phyloP scores from a whole-genome alignment of 2,329 filamentous ascomycete species.

The Hypoxylon sp. region DNA sequence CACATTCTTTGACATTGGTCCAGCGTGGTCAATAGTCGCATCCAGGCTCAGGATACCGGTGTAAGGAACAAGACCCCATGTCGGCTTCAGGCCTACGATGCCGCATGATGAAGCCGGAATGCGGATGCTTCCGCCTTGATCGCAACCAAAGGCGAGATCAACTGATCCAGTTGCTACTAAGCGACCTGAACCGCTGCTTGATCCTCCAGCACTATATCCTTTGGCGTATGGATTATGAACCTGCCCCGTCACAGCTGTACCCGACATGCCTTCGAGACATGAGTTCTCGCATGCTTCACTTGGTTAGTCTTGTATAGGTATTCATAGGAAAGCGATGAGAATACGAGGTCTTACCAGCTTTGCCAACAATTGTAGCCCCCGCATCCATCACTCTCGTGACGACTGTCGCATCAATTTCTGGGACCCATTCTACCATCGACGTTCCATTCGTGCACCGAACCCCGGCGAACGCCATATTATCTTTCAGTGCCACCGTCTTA shows the following conservation, averaged over 20 bases:
- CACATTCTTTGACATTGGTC: slow-evolving; percentile 44
- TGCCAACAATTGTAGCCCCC: slow-evolving; percentile 54
- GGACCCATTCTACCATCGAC: slow-evolving; percentile 50
- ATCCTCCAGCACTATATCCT: slow-evolving; percentile 57
- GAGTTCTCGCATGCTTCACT: slow-evolving; percentile 56
- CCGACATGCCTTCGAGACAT: slow-evolving; percentile 52
- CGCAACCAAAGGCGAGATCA: slow-evolving; percentile 47
- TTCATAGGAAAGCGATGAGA: neutral
- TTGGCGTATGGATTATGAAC: slow-evolving; percentile 57
- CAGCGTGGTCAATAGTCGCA: slow-evolving; percentile 45
- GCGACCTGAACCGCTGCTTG: slow-evolving; percentile 53
- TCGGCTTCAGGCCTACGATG: slow-evolving; percentile 48
- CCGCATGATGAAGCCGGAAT: slow-evolving; percentile 46
- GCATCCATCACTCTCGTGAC: slow-evolving; percentile 53
- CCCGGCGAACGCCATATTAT: slow-evolving; percentile 56
- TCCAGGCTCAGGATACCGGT: slow-evolving; percentile 46
- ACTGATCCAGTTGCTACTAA: slow-evolving; percentile 51
- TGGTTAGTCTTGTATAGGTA: neutral
- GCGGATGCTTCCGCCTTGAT: slow-evolving; percentile 49
- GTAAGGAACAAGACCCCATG: slow-evolving; percentile 47
- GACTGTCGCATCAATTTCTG: slow-evolving; percentile 55
- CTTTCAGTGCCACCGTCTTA: slow-evolving; percentile 56
- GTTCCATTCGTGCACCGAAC: slow-evolving; percentile 56
- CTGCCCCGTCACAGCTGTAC: slow-evolving; percentile 54
- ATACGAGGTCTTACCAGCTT: slow-evolving; percentile 40